A percentile compares a stretch with the other conserved stretches of the same genome.
These are phyloP conservation scores for Achlya hypogyna DNA, from an alignment of 352 stramenopile species.

Conservation along the genomic window DNA sequence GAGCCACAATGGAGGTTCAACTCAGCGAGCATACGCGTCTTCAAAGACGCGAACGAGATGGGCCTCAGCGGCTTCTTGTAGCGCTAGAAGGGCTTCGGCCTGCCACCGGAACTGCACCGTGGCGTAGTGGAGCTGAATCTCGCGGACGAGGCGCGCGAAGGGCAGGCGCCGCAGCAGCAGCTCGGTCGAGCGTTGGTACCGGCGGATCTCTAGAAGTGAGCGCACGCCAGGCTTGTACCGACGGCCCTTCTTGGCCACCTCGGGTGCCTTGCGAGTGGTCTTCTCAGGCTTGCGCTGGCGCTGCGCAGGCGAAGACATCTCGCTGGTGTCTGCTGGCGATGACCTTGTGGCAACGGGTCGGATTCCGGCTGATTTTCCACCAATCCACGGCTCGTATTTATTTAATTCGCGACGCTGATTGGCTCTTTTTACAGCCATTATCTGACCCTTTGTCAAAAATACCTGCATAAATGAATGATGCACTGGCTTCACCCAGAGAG, in stretches of 20 bases:
- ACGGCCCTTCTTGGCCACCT: conserved; percentile 30
- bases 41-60: conserved; percentile 95
- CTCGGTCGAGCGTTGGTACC: conserved; percentile 93
- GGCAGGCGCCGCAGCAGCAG: conserved; percentile 94
- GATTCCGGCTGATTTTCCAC: neutral
- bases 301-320: neutral
- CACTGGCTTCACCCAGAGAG: neutral
- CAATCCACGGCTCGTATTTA: neutral
- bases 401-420: neutral
- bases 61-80: conserved; percentile 90
- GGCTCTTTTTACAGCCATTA: neutral
- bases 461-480: neutral
- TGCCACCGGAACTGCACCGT: conserved; percentile 85
- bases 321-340: neutral
- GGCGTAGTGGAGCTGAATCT: conserved; percentile 87
- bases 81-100: conserved; percentile 84
- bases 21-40: conserved; percentile 56
- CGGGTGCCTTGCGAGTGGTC: neutral
- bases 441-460: neutral
- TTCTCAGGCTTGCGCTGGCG: neutral
- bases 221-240: conserved; percentile 54
- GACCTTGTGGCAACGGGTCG: neutral
- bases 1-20: neutral
- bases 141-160: conserved; percentile 92
- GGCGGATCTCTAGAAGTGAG: conserved; percentile 93